Conservation (phyloP, 768 basidiomycete species). For the Roridomyces roridus region DNA sequence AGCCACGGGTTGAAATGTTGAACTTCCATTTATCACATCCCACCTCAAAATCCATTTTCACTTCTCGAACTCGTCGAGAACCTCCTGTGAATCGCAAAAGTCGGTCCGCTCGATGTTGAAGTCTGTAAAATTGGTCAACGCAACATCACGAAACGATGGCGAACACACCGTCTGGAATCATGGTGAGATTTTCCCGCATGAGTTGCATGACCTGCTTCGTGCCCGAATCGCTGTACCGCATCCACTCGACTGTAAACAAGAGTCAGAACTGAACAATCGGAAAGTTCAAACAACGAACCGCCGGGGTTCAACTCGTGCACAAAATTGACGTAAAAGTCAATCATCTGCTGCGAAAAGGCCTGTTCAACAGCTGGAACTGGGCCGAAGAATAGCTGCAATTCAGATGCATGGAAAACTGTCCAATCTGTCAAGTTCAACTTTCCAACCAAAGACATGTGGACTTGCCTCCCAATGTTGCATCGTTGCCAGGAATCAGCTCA, state of each 20-base stretch:
- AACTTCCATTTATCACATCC: too few species aligned
- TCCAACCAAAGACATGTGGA: background rate
- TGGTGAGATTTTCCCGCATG: constrained; percentile 56
- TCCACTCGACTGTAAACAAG: constrained; percentile 48
- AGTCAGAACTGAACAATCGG: background rate
- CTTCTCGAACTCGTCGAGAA: constrained; percentile 55
- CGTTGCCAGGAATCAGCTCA: constrained; percentile 63
- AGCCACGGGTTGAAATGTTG: too few species aligned
- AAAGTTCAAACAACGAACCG: constrained; percentile 37
- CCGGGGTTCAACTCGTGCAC: constrained; percentile 64
- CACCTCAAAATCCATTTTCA: too few species aligned
- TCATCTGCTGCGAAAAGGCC: constrained; percentile 52
- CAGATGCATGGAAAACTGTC: constrained; percentile 57
- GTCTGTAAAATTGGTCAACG: constrained; percentile 34
- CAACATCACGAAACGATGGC: too few species aligned
- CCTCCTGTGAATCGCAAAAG: constrained; percentile 47
- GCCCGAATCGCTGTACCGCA: constrained; percentile 40
- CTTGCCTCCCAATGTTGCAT: constrained; percentile 53
- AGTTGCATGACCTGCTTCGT: constrained; percentile 53
- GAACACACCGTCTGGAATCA: constrained; percentile 56
- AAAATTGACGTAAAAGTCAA: constrained; percentile 63
- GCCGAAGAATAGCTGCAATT: constrained; percentile 55
- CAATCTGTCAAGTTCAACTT: background rate
- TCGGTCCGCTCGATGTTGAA: constrained; percentile 46
- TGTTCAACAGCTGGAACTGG: constrained; percentile 49